Conservation (phyloP, 192 early-diverging fungal species). For the Cetraspora pellucida region DNA sequence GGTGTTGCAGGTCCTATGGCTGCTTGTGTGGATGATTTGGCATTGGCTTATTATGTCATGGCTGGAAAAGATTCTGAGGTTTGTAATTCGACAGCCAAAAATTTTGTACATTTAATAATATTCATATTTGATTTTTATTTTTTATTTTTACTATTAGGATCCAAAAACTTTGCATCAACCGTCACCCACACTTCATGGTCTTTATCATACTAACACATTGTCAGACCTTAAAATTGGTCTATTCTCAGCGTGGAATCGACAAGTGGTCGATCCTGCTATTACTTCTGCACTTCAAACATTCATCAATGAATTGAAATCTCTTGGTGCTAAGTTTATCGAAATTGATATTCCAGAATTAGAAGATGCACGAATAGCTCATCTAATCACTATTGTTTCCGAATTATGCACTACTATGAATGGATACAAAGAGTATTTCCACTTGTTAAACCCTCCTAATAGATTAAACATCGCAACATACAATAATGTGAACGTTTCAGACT, state of each 20-base stretch:
- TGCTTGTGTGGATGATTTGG: slow-evolving; percentile 66
- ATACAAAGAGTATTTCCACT: neutral
- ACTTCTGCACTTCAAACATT: slow-evolving; percentile 38
- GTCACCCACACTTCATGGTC: slow-evolving; percentile 41
- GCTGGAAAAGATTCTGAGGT: slow-evolving; percentile 58
- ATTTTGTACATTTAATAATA: neutral
- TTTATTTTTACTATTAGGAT: slow-evolving; percentile 42
- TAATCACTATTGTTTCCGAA: slow-evolving; percentile 66
- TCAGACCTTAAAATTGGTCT: slow-evolving; percentile 62
- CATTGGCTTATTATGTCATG: slow-evolving; percentile 65
- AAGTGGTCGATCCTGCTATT: slow-evolving; percentile 44
- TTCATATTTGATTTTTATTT: neutral
- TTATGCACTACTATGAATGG: slow-evolving; percentile 33
- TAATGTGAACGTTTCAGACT: neutral
- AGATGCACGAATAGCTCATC: slow-evolving; percentile 58
- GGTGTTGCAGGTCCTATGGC: slow-evolving; percentile 68
- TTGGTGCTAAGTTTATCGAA: slow-evolving; percentile 65
- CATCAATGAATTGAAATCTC: slow-evolving; percentile 39
- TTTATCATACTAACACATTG: slow-evolving; percentile 37
- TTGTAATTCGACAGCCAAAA: neutral
- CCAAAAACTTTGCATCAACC: slow-evolving; percentile 53
- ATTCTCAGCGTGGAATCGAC: slow-evolving; percentile 51
- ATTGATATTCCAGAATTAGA: slow-evolving; percentile 66
- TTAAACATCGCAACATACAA: neutral
- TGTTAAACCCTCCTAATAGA: slow-evolving; percentile 21